These are phyloP conservation scores for Mucor piriformis DNA, from an alignment of 371 early-diverging fungal species.

Conservation along the genomic window DNA sequence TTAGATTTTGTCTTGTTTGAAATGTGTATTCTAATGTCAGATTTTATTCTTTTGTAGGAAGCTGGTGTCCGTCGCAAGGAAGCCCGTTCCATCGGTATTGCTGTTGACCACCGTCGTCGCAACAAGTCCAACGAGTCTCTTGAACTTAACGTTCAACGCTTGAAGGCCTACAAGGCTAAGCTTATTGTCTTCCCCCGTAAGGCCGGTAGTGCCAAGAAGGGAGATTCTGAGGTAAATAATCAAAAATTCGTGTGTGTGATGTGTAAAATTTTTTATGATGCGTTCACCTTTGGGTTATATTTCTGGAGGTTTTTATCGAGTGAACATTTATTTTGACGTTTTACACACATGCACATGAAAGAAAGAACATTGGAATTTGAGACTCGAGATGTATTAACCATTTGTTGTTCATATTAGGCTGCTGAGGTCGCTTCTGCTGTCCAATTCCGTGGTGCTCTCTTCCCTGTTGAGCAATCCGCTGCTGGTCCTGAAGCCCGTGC, in stretches of 20 bases:
- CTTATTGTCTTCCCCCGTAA: conserved; percentile 95
- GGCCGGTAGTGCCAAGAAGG: conserved; percentile 85
- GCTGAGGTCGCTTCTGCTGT: conserved; percentile 69
- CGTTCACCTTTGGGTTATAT: background rate
- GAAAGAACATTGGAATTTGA: no score
- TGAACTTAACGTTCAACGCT: conserved; percentile 94
- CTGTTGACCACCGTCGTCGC: conserved; percentile 98
- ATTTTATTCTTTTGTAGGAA: conserved; percentile 50
- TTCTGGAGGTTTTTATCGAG: background rate
- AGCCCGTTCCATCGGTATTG: conserved; percentile 97
- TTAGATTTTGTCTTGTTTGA: background rate
- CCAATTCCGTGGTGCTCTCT: conserved; percentile 74
- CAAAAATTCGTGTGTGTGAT: background rate
- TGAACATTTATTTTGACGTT: no score
- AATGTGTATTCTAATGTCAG: background rate
- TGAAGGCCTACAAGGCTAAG: conserved; percentile 95
- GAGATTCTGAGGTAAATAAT: conserved; percentile 58
- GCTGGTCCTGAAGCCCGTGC: conserved; percentile 78
- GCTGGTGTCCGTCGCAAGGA: conserved; percentile 95
- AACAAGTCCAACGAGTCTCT: conserved; percentile 97
- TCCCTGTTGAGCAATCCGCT: conserved; percentile 75
- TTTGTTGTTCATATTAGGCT: conserved; percentile 42
- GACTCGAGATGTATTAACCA: background rate
- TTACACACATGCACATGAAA: no score
- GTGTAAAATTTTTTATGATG: background rate